phyloP scores from a whole-genome alignment of 2,329 filamentous ascomycete species.

The Scedosporium apiospermum region DNA sequence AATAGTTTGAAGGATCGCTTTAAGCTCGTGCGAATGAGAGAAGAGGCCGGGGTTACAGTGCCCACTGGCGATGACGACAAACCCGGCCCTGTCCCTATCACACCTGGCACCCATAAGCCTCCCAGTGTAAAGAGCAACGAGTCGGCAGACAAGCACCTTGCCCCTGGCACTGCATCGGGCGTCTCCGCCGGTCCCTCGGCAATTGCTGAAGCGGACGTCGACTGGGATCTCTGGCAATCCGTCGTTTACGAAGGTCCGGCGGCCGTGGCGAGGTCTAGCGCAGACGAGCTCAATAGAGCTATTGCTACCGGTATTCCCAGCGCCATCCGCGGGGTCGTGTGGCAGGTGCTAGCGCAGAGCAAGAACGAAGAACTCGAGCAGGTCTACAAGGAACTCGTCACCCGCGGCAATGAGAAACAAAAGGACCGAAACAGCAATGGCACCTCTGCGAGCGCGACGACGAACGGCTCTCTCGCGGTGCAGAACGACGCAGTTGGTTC shows the following conservation, averaged over 20 bases:
- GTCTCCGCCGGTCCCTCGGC: constrained; percentile 67
- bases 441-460: constrained; percentile 39
- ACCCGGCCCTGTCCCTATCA: constrained; percentile 15
- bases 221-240: constrained; percentile 97
- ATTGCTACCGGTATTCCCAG: constrained; percentile 91
- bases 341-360: constrained; percentile 94
- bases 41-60: constrained; percentile 53
- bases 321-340: constrained; percentile 94
- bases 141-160: constrained; percentile 39
- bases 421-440: constrained; percentile 50
- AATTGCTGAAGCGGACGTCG: constrained; percentile 65
- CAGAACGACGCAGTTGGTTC: constrained; percentile 63
- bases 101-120: constrained; percentile 10
- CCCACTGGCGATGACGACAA: constrained; percentile 46
- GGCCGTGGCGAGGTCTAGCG: constrained; percentile 76
- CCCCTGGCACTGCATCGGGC: constrained; percentile 79
- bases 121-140: constrained; percentile 17
- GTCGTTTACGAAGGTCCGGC: constrained; percentile 91
- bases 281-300: constrained; percentile 80
- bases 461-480: constrained; percentile 44
- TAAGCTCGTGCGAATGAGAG: constrained; percentile 64
- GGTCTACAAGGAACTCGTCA: constrained; percentile 75
- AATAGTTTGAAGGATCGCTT: constrained; percentile 70
- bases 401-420: constrained; percentile 73
- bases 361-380: constrained; percentile 84